These are phyloP conservation scores for Sclerotinia subarctica DNA, from an alignment of 2,329 filamentous ascomycete genomes.

Conservation along the genomic window DNA sequence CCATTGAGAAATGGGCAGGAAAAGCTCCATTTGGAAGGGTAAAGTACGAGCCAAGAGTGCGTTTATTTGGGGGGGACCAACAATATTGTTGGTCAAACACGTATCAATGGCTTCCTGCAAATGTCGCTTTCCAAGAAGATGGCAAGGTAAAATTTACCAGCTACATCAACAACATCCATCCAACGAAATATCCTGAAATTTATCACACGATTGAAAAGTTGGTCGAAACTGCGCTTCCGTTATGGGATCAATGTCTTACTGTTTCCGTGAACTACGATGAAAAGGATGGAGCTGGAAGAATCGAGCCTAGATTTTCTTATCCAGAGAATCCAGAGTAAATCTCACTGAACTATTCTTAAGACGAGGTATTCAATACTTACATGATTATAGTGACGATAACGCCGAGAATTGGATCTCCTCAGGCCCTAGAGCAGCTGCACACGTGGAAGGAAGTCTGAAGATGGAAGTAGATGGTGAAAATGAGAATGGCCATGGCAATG, in stretches of 20 bases:
- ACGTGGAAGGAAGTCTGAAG: constrained; percentile 26
- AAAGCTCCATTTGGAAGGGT: constrained; percentile 29
- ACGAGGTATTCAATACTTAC: constrained; percentile 17
- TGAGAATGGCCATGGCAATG: not conserved
- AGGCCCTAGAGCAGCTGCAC: constrained; percentile 34
- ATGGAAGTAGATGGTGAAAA: not conserved
- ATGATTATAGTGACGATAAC: constrained; percentile 22
- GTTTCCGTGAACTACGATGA: not conserved
- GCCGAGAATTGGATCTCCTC: not conserved
- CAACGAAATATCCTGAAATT: constrained; percentile 37
- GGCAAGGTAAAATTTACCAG: constrained; percentile 37
- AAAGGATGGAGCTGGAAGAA: not conserved
- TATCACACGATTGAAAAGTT: constrained; percentile 42
- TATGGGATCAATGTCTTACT: constrained; percentile 39
- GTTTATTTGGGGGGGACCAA: too few species aligned
- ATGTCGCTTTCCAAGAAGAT: constrained; percentile 7
- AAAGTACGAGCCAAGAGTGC: too few species aligned
- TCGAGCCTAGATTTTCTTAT: not conserved
- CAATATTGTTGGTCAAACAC: not conserved
- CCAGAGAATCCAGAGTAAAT: not conserved
- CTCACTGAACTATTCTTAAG: constrained; percentile 17
- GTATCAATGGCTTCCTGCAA: constrained; percentile 12
- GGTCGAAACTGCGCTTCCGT: constrained; percentile 38
- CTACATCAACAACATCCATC: constrained; percentile 49
- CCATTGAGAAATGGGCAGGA: constrained; percentile 32